A percentile compares a stretch with the other conserved stretches of the same genome.
phyloP scores from a whole-genome alignment of 495 filamentous ascomycete genomes.

The Thermothielavioides terrestris region DNA sequence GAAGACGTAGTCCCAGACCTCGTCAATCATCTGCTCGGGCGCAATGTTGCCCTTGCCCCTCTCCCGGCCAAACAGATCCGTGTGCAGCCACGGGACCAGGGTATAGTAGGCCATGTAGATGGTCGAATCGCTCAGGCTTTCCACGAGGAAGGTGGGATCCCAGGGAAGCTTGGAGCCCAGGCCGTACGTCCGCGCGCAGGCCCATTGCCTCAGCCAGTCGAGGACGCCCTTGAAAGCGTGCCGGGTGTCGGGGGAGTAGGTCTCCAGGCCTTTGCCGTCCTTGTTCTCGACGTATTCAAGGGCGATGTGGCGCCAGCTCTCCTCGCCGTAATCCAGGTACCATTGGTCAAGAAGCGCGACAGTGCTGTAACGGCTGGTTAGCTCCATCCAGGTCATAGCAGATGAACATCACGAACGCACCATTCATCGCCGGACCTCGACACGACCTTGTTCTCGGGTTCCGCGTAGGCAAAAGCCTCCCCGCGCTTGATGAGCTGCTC shows the following conservation, averaged over 20 bases:
- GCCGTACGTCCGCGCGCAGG: conserved; percentile 84
- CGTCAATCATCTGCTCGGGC: conserved; percentile 86
- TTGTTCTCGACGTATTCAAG: conserved; percentile 60
- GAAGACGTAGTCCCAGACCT: conserved; percentile 95
- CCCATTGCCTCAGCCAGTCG: conserved; percentile 91
- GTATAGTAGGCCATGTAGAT: conserved; percentile 98
- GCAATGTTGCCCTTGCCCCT: conserved; percentile 54
- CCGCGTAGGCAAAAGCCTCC: conserved; percentile 83
- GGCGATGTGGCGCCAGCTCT: conserved; percentile 62
- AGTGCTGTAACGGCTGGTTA: conserved; percentile 47
- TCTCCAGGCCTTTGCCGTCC: conserved; percentile 58
- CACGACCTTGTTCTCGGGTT: conserved; percentile 82
- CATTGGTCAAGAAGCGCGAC: conserved; percentile 93
- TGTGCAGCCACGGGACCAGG: conserved; percentile 78
- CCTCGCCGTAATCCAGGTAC: conserved; percentile 93
- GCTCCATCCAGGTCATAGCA: neutral
- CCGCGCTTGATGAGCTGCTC: conserved; percentile 67
- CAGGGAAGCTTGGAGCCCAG: conserved; percentile 93
- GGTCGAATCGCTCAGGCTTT: conserved; percentile 67
- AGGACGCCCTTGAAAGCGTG: conserved; percentile 77
- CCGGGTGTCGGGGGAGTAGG: conserved; percentile 69
- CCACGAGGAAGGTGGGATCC: conserved; percentile 87
- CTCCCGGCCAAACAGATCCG: conserved; percentile 63
- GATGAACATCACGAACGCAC: neutral
- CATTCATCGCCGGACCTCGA: conserved; percentile 73